Base-by-base conservation (phyloP, 2,329 filamentous ascomycete genomes). In the Neofusicoccum kwambonambiense region DNA sequence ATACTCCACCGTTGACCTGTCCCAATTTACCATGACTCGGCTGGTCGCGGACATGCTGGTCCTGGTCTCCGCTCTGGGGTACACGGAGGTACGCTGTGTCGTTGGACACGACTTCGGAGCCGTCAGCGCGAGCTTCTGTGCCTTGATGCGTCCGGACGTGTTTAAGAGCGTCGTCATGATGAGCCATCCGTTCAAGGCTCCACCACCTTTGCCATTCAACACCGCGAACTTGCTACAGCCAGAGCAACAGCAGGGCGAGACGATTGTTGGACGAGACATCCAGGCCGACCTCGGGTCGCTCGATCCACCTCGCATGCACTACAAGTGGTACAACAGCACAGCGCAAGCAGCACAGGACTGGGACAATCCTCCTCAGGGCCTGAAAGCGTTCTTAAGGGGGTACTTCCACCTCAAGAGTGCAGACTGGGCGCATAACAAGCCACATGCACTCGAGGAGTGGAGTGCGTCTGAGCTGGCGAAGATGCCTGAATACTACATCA, bases 321-420 rank as follows among this genome's bases (percentile, higher is more conserved):
- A 90, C 79, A 89, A 89, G 74, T 88, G 83, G 83, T 90, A 87
- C 74, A 88, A 87, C 69, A 84, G 84, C 2, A 82, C 81, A 2
- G 57, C 79, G 0, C 66, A 71, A 1, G 86, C 86, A 0, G 80
- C 79, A 0, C 39, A 66, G 2, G 79, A 86, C 37, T 85, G 84
- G 83, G 72, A 76, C 22, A 70, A 78, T 34, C 80, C 83, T 0
- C 70, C 76, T 0, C 82, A 85, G 65, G 84, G 86, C 2, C 77
- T 90, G 12, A 79, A 83, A n/a, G 73, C 74, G 0, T 90, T 90
- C 67, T 77, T 90, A 1, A 82, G 87, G 9, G 87, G 88, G 3
- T 91, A 90, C 71, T 86, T 90, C 68, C 84, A 90, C 70, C 80
- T 91, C 54, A 91, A 91, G 72, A 87, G 85, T 62, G 87, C 84